These are phyloP conservation scores for Acanthamoeba castellanii DNA, from an alignment of 208 protist genomes.

Conservation along the genomic window DNA sequence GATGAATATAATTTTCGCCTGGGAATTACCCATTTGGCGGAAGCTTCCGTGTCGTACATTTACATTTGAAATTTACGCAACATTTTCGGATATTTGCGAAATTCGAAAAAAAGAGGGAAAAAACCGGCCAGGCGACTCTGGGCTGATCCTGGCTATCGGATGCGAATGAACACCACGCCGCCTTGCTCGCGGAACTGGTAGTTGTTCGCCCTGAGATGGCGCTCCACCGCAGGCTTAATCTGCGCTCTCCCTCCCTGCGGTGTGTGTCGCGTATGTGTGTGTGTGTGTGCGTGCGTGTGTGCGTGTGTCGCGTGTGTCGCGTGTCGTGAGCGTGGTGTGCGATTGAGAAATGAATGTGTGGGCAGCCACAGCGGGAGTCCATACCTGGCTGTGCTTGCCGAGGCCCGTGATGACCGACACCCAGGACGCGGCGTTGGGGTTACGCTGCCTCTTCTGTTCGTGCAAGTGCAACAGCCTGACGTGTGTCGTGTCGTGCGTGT, in stretches of 20 bases:
- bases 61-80: no score
- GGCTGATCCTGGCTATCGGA: neutral
- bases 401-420: conserved; percentile 54
- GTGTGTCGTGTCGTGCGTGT: no score
- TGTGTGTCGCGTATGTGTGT: neutral
- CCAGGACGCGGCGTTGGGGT: neutral
- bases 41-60: no score
- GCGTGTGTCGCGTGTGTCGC: neutral
- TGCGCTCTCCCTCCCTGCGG: neutral
- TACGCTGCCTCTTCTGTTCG: neutral
- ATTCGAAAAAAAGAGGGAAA: no score
- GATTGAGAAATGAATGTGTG: no score
- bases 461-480: neutral
- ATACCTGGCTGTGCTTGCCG: conserved; percentile 1
- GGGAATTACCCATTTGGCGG: no score
- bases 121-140: no score
- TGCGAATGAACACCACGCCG: conserved; percentile 46
- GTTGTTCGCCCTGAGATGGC: neutral
- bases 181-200: conserved; percentile 3
- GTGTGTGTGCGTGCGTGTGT: neutral
- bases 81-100: no score
- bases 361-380: no score
- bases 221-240: conserved; percentile 44
- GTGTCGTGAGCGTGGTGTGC: neutral
- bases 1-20: no score